Percentiles rank a stretch among this genome's conserved stretches.
phyloP scores from a whole-genome alignment of 2,329 filamentous ascomycete genomes.

The Emergomyces pasteurianus region DNA sequence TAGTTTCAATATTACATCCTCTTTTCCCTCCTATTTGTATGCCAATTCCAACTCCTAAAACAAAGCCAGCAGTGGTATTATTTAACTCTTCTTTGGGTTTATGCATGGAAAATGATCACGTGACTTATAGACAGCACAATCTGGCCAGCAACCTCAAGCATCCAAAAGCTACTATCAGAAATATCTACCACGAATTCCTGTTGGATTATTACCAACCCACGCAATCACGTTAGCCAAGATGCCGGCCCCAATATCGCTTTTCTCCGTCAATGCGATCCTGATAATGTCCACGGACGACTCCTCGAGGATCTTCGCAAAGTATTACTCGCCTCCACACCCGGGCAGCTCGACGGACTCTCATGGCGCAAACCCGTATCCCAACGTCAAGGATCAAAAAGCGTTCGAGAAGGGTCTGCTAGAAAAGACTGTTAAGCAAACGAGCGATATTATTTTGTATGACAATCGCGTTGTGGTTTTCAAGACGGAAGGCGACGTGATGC shows the following conservation, averaged over 20 bases:
- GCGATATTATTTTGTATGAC: conserved; percentile 95
- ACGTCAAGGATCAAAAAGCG: conserved; percentile 83
- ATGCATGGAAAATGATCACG: too few relatives aligned
- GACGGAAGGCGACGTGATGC: conserved; percentile 93
- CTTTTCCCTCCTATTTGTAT: too few relatives aligned
- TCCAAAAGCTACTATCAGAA: neutral
- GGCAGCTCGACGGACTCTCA: conserved; percentile 47
- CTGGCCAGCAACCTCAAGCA: neutral
- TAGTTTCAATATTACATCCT: too few relatives aligned
- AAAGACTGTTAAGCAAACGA: conserved; percentile 91
- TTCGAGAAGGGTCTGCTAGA: conserved; percentile 94
- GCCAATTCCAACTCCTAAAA: neutral
- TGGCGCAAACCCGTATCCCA: conserved; percentile 67
- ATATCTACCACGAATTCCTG: neutral
- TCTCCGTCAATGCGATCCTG: conserved; percentile 65
- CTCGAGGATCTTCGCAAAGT: conserved; percentile 85
- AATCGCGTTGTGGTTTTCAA: conserved; percentile 96
- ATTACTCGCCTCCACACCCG: conserved; percentile 63
- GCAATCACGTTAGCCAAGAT: conserved; percentile 35
- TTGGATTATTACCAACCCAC: neutral
- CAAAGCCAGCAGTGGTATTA: neutral
- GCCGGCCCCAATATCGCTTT: conserved; percentile 64
- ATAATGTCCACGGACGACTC: conserved; percentile 78
- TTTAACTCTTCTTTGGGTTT: too few relatives aligned
- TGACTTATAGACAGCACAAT: neutral